phyloP scores from a whole-genome alignment of 2,329 filamentous ascomycete genomes.

The Fusarium fujikuroi region DNA sequence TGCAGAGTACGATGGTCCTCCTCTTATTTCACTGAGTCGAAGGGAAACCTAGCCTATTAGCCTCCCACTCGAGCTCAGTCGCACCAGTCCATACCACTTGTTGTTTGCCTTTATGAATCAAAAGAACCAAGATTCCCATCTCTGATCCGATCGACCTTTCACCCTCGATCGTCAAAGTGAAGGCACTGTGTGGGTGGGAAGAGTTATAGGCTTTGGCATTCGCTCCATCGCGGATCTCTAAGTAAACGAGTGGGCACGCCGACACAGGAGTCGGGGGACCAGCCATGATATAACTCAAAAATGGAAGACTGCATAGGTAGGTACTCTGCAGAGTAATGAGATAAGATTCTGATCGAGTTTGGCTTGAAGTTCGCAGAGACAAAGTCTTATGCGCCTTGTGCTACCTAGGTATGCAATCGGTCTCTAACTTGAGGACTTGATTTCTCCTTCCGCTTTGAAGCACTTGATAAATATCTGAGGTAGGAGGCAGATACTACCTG shows the following conservation, averaged over 20 bases:
- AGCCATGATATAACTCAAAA: constrained; percentile 36
- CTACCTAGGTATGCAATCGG: not conserved
- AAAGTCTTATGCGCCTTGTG: not conserved
- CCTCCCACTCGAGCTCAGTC: not conserved
- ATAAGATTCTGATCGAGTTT: not conserved
- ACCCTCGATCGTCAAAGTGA: constrained; percentile 47
- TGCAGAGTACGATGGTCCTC: not conserved
- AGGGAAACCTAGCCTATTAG: constrained; percentile 44
- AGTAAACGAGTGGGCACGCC: constrained; percentile 43
- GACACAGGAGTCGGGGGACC: constrained; percentile 46
- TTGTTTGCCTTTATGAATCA: constrained; percentile 39
- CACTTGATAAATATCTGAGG: not conserved
- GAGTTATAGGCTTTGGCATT: constrained; percentile 39
- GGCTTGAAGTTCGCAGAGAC: not conserved
- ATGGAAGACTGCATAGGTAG: not conserved
- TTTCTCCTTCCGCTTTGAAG: not conserved
- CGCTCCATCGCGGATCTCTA: constrained; percentile 45
- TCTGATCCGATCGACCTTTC: constrained; percentile 28
- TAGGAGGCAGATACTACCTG: not conserved
- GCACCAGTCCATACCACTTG: constrained; percentile 40
- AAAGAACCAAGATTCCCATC: constrained; percentile 40
- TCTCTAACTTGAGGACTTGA: not conserved
- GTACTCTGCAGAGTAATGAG: not conserved
- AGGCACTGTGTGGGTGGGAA: constrained; percentile 23
- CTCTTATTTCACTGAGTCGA: constrained; percentile 43